phyloP scores from a whole-genome alignment of 2,329 filamentous ascomycete species.

The Aschersonia sp. region DNA sequence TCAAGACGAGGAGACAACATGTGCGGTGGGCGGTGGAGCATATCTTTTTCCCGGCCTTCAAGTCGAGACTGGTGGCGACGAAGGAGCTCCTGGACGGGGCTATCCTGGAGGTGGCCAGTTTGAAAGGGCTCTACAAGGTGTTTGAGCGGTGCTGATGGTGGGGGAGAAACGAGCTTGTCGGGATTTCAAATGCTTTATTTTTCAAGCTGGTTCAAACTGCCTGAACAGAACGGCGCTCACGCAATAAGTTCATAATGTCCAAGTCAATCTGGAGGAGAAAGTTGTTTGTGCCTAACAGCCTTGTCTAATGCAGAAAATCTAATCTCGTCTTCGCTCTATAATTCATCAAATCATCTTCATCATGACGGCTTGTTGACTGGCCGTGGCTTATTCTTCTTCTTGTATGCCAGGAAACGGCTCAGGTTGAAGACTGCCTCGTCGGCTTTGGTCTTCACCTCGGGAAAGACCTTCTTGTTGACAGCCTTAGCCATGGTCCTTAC shows the following conservation, averaged over 20 bases:
- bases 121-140: slow-evolving; percentile 85
- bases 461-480: slow-evolving; percentile 43
- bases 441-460: slow-evolving; percentile 41
- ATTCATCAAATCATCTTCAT: too few relatives aligned
- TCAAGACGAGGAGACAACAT: slow-evolving; percentile 49
- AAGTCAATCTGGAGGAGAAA: too few relatives aligned
- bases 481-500: slow-evolving; percentile 41
- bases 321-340: too few relatives aligned
- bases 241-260: too few relatives aligned
- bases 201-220: too few relatives aligned
- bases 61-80: slow-evolving; percentile 70
- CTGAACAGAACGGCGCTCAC: too few relatives aligned
- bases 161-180: too few relatives aligned
- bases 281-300: too few relatives aligned
- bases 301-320: too few relatives aligned
- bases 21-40: slow-evolving; percentile 69
- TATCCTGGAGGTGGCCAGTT: slow-evolving; percentile 75
- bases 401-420: slow-evolving; percentile 48
- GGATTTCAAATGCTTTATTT: too few relatives aligned
- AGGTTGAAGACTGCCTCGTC: slow-evolving; percentile 50
- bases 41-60: slow-evolving; percentile 80
- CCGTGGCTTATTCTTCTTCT: slow-evolving; percentile 38
- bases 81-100: slow-evolving; percentile 57
- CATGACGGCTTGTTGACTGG: too few relatives aligned
- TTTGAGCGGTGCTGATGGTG: slow-evolving; percentile 73